These are phyloP conservation scores for Saccharomyces kudriavzevii DNA, from an alignment of 805 yeast species.

Conservation along the genomic window DNA sequence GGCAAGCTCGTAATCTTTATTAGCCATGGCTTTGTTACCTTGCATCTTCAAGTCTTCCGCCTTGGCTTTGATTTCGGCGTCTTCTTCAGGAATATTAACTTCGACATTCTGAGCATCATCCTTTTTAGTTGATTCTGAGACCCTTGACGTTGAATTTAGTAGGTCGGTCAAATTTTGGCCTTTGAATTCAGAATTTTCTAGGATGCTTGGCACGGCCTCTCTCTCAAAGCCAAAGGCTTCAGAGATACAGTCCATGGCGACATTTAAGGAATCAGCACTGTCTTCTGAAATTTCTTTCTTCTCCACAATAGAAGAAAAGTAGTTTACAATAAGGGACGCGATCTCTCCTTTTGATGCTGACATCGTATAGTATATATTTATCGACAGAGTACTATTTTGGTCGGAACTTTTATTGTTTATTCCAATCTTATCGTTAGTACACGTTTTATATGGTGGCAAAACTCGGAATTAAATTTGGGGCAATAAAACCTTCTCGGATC, in stretches of 20 bases:
- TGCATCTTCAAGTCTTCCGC: conserved; percentile 82
- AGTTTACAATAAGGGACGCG: conserved; percentile 68
- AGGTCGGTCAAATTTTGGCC: conserved; percentile 44
- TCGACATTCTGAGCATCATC: conserved; percentile 26
- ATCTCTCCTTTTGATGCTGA: conserved; percentile 49
- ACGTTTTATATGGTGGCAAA: background rate
- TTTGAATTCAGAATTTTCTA: conserved; percentile 32
- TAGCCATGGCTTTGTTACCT: conserved; percentile 87
- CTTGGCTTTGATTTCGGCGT: conserved; percentile 49
- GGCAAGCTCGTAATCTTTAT: conserved; percentile 61
- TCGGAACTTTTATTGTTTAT: background rate
- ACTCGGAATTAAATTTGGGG: background rate
- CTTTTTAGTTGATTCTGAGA: background rate
- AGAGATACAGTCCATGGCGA: conserved; percentile 85
- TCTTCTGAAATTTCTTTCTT: conserved; percentile 66
- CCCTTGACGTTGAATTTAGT: conserved; percentile 23
- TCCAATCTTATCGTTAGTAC: background rate
- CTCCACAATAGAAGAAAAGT: conserved; percentile 50
- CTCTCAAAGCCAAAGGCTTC: conserved; percentile 72
- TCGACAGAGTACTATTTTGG: background rate
- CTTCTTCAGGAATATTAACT: conserved; percentile 34
- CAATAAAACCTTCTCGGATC: background rate
- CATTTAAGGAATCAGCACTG: conserved; percentile 80
- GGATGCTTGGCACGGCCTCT: conserved; percentile 34
- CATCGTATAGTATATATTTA: conserved; percentile 26